Evolutionary conservation across 2,329 filamentous ascomycete genomes (phyloP), one percentile per base, ranked within the genome.

Genomic region (Stagonosporopsis chrysanthemi): DNA sequence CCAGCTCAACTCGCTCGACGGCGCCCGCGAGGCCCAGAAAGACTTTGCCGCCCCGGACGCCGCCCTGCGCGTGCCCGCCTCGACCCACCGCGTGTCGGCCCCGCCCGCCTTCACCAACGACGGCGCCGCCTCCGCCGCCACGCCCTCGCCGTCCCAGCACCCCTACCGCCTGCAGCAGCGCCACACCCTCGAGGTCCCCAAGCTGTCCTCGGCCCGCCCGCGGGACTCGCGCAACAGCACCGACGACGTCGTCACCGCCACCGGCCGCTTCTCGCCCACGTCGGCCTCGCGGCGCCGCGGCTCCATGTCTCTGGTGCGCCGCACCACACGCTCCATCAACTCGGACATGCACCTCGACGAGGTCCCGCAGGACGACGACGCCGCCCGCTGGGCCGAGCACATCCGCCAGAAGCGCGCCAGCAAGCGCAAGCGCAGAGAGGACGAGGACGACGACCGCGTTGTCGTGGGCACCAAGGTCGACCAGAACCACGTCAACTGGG

Each of bases 391-490:
- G 91, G 90, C 95, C 28, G 95, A 99, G 77, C 90, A 91, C 35
- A 93, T 97, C 70, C 88, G 91, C 68, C 91, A 96, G 73, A 97
- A 96, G 79, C 84, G 94, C 62, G 93, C 93, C 7, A 96, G 90
- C 76, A 95, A 93, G 81, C 86, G 90, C 74, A 90, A 87, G 76
- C 85, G 88, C 66, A 90, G 88, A 71, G 93, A 97, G 62, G 90
- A 97, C 67, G 92, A 97, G 64, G 95, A 98, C 60, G 94, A 98
- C 69, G 87, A 93, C 61, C 79, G 85, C 26, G 94, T 99, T 9
- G 85, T 98, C 29, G 93, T 99, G 17, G 95, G 95, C 58, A 99
- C 92, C 56, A 98, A 97, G 80, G 95, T 99, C 49, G 95, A 99
- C 74, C 93, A 98, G 80, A 90, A 91, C 70, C 95, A 99, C 76